Evolutionary conservation across 192 early-diverging fungal genomes (phyloP).

Genomic region (Phycomyces blakesleeanus): DNA sequence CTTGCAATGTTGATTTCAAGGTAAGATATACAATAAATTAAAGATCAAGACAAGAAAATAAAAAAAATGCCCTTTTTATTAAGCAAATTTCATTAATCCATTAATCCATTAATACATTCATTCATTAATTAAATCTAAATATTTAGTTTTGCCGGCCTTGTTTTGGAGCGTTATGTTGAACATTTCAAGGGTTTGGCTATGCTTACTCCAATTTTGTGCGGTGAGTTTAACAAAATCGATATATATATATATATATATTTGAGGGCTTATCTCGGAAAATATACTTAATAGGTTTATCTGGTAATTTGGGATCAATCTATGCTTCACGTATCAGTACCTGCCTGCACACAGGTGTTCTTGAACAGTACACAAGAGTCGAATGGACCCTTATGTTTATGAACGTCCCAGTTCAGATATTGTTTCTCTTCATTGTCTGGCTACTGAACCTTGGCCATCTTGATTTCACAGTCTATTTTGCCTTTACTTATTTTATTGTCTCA

Average conservation of each 20-base stretch:
- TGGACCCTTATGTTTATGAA: slow-evolving; percentile 62
- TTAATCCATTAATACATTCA: too few relatives aligned
- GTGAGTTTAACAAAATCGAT: slow-evolving; percentile 23
- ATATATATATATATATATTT: neutral
- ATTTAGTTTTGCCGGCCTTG: slow-evolving; percentile 60
- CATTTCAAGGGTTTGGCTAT: slow-evolving; percentile 61
- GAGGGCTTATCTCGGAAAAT: neutral
- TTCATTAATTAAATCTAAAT: too few relatives aligned
- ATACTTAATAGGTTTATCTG: slow-evolving; percentile 44
- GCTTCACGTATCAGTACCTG: slow-evolving; percentile 72
- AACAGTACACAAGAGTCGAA: slow-evolving; percentile 50
- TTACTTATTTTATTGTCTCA: slow-evolving; percentile 53
- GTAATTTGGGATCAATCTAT: slow-evolving; percentile 79
- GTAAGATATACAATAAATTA: slow-evolving; percentile 5
- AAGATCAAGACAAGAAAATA: too few relatives aligned
- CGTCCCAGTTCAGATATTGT: slow-evolving; percentile 62
- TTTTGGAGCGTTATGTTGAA: slow-evolving; percentile 65
- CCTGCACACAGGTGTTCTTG: slow-evolving; percentile 51
- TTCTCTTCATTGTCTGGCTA: slow-evolving; percentile 47
- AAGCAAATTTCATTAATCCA: too few relatives aligned
- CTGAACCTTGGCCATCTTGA: slow-evolving; percentile 44
- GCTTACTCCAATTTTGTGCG: slow-evolving; percentile 65
- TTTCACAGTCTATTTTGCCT: slow-evolving; percentile 40
- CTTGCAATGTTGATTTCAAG: slow-evolving; percentile 72
- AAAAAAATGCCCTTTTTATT: too few relatives aligned